These are phyloP conservation scores for Barnettozyma salicaria DNA, from an alignment of 805 yeast genomes.

Conservation along the genomic window DNA sequence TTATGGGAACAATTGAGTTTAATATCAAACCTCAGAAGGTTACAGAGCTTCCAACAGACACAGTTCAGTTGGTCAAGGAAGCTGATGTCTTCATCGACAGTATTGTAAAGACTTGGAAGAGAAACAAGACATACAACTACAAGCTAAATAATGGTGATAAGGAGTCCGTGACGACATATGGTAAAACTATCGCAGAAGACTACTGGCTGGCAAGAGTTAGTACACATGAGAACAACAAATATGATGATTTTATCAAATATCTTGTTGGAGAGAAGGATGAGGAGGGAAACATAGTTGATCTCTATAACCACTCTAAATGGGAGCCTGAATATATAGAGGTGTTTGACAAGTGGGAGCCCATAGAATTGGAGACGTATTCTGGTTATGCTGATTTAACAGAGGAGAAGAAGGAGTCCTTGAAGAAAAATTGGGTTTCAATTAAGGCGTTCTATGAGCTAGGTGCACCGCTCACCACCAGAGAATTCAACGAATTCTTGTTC, in stretches of 20 bases:
- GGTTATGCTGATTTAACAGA: slow-evolving; percentile 11
- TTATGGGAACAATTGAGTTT: too few relatives aligned
- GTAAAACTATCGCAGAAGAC: slow-evolving; percentile 25
- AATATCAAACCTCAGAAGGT: slow-evolving; percentile 14
- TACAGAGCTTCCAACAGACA: slow-evolving; percentile 15
- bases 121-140: slow-evolving; percentile 28
- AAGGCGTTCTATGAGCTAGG: slow-evolving; percentile 34
- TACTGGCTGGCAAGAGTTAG: slow-evolving; percentile 33
- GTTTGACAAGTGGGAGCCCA: slow-evolving; percentile 23
- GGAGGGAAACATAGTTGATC: slow-evolving; percentile 20
- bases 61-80: slow-evolving; percentile 15
- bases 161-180: slow-evolving; percentile 29
- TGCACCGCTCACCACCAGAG: slow-evolving; percentile 31
- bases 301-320: slow-evolving; percentile 27
- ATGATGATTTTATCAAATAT: slow-evolving; percentile 24
- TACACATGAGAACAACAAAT: slow-evolving; percentile 19
- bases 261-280: slow-evolving; percentile 26
- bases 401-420: slow-evolving; percentile 4
- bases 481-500: slow-evolving; percentile 34
- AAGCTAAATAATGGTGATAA: slow-evolving; percentile 22
- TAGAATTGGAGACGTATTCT: slow-evolving; percentile 19
- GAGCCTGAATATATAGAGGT: slow-evolving; percentile 33
- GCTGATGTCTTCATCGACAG: slow-evolving; percentile 25
- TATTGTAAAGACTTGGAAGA: slow-evolving; percentile 27
- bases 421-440: slow-evolving; percentile 26